Percentiles rank a stretch among this genome's conserved stretches.
Conservation (phyloP, 495 filamentous ascomycete genomes). For the Penicillium lagena region DNA sequence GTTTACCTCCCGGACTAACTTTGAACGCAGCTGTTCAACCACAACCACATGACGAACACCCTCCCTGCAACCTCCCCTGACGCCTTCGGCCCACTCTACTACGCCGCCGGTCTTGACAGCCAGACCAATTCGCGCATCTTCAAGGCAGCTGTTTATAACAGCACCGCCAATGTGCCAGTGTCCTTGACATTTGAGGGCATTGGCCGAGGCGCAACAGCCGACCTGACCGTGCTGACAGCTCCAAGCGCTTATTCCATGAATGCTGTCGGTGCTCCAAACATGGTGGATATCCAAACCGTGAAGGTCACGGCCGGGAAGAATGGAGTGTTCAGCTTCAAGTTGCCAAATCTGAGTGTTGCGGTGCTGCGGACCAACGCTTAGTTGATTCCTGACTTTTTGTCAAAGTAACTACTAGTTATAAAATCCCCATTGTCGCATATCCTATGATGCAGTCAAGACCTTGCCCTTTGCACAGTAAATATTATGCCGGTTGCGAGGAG, state of each 20-base stretch:
- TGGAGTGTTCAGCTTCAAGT: conserved; percentile 41
- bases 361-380: conserved; percentile 31
- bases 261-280: conserved; percentile 27
- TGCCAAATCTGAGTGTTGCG: conserved; percentile 47
- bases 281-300: conserved; percentile 37
- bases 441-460: too few species aligned
- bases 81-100: conserved; percentile 40
- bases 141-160: conserved; percentile 65
- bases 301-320: conserved; percentile 36
- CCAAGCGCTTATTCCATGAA: conserved; percentile 35
- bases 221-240: conserved; percentile 54
- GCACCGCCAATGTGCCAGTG: conserved; percentile 42
- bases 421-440: too few species aligned
- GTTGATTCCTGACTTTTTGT: too few species aligned
- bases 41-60: conserved; percentile 33
- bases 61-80: conserved; percentile 33
- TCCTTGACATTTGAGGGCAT: conserved; percentile 50
- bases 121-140: conserved; percentile 37
- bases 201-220: conserved; percentile 33
- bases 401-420: too few species aligned
- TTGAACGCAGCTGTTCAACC: conserved; percentile 29
- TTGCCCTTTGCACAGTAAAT: too few species aligned
- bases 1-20: neutral
- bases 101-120: conserved; percentile 27
- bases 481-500: too few species aligned